Conservation (phyloP, 2,329 filamentous ascomycete genomes). For the Septoria petroselini region DNA sequence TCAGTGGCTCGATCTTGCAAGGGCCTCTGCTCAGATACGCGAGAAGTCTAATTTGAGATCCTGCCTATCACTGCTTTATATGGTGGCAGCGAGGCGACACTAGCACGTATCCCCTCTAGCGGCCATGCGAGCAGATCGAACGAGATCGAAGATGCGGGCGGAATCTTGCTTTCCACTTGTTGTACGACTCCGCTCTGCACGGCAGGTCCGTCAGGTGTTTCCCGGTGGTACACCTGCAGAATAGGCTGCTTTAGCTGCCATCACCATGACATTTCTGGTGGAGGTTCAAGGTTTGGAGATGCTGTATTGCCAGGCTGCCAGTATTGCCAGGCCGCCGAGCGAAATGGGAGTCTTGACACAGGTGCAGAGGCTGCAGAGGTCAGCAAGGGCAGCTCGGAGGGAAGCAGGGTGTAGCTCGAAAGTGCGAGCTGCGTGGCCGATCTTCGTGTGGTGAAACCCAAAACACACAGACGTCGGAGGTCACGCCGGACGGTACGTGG, state of each 20-base stretch:
- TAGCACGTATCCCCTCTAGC: neutral
- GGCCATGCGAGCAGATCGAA: neutral
- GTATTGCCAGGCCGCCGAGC: too few species aligned
- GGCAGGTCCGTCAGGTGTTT: neutral
- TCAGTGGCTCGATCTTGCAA: slow-evolving; percentile 6
- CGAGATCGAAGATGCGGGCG: slow-evolving; percentile 7
- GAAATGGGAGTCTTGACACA: too few species aligned
- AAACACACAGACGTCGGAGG: too few species aligned
- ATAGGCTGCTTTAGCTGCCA: neutral
- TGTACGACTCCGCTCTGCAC: neutral
- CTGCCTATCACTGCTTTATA: slow-evolving; percentile 1
- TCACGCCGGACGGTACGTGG: too few species aligned
- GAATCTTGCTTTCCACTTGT: neutral
- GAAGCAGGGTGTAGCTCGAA: too few species aligned
- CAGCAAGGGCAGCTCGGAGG: too few species aligned
- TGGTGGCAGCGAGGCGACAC: neutral
- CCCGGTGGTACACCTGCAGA: neutral
- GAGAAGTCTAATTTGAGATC: slow-evolving; percentile 5
- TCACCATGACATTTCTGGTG: neutral
- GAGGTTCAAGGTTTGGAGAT: neutral
- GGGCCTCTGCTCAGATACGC: slow-evolving; percentile 1
- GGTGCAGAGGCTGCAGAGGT: too few species aligned
- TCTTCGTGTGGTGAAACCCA: too few species aligned
- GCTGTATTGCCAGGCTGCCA: too few species aligned
- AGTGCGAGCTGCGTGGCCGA: too few species aligned